phyloP scores from a whole-genome alignment of 768 basidiomycete genomes.

The Hygrophorus russula region DNA sequence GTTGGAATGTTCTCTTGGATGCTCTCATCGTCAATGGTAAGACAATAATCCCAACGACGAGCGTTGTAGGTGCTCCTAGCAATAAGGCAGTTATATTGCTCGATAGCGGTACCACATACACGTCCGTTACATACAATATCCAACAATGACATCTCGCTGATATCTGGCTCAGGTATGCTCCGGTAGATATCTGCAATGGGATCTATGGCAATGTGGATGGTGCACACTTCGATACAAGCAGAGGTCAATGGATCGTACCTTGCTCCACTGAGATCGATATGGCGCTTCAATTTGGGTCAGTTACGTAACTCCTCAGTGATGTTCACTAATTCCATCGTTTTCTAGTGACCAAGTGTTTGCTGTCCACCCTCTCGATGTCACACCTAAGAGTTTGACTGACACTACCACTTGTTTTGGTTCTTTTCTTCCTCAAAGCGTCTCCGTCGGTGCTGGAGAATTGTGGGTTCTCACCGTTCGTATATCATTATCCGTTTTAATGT shows the following conservation, averaged over 20 bases:
- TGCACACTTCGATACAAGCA: constrained; percentile 38
- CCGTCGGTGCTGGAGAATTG: constrained; percentile 59
- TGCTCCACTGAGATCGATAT: constrained; percentile 68
- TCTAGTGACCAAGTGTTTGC: constrained; percentile 52
- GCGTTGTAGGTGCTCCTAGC: constrained; percentile 44
- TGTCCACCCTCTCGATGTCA: constrained; percentile 70
- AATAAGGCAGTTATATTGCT: constrained; percentile 67
- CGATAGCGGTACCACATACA: constrained; percentile 76
- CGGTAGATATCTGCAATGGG: constrained; percentile 49
- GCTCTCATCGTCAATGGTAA: constrained; percentile 51
- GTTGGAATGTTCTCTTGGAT: constrained; percentile 75
- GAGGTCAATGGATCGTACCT: constrained; percentile 63
- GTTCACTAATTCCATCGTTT: constrained; percentile 2
- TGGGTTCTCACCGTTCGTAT: constrained; percentile 20
- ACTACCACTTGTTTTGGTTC: constrained; percentile 55
- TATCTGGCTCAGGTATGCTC: constrained; percentile 45
- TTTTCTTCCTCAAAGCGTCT: constrained; percentile 54
- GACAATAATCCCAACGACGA: constrained; percentile 40
- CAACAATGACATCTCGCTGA: constrained; percentile 4
- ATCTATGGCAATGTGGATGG: constrained; percentile 62
- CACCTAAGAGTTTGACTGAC: constrained; percentile 34
- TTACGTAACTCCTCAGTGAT: constrained; percentile 5
- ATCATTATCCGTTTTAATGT: constrained; percentile 1
- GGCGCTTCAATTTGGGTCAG: constrained; percentile 69
- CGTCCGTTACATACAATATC: constrained; percentile 30